Base-by-base conservation (phyloP, 1,284 basidiomycete species). In the Neonothopanus nambi region DNA sequence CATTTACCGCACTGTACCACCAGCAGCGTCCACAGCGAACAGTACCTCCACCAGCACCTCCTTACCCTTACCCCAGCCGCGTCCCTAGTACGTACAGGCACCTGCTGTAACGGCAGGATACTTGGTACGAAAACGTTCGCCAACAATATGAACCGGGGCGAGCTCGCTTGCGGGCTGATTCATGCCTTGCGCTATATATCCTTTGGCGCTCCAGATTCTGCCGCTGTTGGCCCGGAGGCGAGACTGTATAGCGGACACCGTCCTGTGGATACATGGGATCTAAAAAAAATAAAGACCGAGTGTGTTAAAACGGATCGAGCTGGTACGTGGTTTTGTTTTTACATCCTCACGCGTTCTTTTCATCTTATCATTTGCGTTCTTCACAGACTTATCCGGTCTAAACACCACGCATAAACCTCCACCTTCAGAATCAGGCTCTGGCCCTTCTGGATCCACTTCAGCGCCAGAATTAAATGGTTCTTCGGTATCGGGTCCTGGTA, bases 21-120 rank as follows among this genome's bases (percentile, higher is more conserved):
- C n/a, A n/a, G n/a, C n/a, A n/a, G n/a, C n/a, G n/a, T n/a, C n/a
- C n/a, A n/a, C n/a, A n/a, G n/a, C n/a, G n/a, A n/a, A n/a, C n/a
- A n/a, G n/a, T n/a, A n/a, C n/a, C n/a, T n/a, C n/a, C n/a, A n/a
- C n/a, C n/a, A n/a, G n/a, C n/a, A n/a, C n/a, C n/a, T n/a, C n/a
- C n/a, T n/a, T n/a, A n/a, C n/a, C n/a, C n/a, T n/a, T n/a, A n/a
- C n/a, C n/a, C n/a, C n/a, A n/a, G n/a, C n/a, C n/a, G n/a, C n/a
- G n/a, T n/a, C n/a, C n/a, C n/a, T n/a, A n/a, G n/a, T n/a, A n/a
- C n/a, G n/a, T n/a, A n/a, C n/a, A n/a, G n/a, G n/a, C n/a, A n/a
- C n/a, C n/a, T n/a, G n/a, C 69, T 85, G 41, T 82, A 81, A 61
- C 82, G 85, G 49, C 76, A 86, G 48, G 83, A 87, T 59, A 70